Conservation (phyloP, 208 protist species). For the Phytomonas sp. region DNA sequence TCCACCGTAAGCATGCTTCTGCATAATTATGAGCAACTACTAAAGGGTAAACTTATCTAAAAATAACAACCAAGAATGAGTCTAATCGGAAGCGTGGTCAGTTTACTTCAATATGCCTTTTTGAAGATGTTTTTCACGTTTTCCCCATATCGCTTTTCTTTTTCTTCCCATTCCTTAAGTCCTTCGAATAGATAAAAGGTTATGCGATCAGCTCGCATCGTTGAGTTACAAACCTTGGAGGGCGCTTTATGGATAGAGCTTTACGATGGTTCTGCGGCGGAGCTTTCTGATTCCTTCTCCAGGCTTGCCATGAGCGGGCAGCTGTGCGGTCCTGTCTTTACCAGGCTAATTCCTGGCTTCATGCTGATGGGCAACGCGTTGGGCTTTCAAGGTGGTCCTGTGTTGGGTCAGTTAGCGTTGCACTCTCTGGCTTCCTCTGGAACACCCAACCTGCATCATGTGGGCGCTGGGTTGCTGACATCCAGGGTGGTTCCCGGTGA, state of each 20-base stretch:
- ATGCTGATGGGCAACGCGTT: conserved; percentile 15
- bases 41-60: not conserved
- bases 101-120: not conserved
- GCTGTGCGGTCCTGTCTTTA: conserved; percentile 29
- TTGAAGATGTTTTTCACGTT: not conserved
- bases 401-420: conserved; percentile 7
- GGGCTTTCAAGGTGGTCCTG: not conserved
- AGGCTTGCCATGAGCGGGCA: conserved; percentile 40
- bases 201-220: conserved; percentile 17
- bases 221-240: conserved; percentile 32
- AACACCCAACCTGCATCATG: conserved; percentile 21
- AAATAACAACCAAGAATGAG: not conserved
- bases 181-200: not conserved
- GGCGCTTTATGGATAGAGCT: conserved; percentile 46
- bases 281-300: conserved; percentile 23
- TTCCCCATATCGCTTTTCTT: conserved; percentile 1
- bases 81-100: not conserved
- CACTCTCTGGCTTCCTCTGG: not conserved
- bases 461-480: conserved; percentile 50
- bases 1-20: conserved; percentile 30
- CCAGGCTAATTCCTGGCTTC: conserved; percentile 26
- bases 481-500: conserved; percentile 14
- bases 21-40: not conserved
- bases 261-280: conserved; percentile 24
- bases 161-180: not conserved